Base-by-base conservation (phyloP, 83 land plant genomes). In the Picea engelmannii region DNA sequence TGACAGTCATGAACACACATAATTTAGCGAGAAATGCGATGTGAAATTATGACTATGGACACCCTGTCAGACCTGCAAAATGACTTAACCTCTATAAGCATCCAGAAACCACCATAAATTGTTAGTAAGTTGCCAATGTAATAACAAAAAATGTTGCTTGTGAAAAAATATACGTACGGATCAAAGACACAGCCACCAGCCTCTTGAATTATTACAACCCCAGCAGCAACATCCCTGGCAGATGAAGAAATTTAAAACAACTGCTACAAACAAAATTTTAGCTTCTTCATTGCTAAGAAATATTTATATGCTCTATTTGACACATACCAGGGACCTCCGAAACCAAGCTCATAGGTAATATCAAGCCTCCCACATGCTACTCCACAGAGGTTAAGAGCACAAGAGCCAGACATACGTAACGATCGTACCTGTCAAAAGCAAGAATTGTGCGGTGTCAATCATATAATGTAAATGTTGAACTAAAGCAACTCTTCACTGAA, bases 351-450 rank as follows among this genome's bases (percentile, higher is more conserved):
- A 73, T 91, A 97, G 80, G 92, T 89, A 25, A 95, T 66, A 82
- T 97, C 99, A 71, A 97, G 94, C 90, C 98, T 87, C 66, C 99
- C 99, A 88, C 96, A 93, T 62, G 99, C 99, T 64, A 95, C 66
- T 68, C 99, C 99, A 83, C 98, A 97, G 16, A 97, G 88, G 80
- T 97, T 91, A 84, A 97, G 68, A 9, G 99, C 99, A 90, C 98
- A 93, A 6, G 99, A 97, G 11, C 99, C 98, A 83, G 86, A 83
- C 95, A 97, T 92, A 49, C 99, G 89, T n/a, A 97, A 63, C 4
- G 98, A 93, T 52, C 98, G 90, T 69, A 95, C 95, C 99, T 97
- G 86, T 68, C 82, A 24, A 75, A 77, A 25, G 66, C 23, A 9
- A 63, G 27, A 58, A 58, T 58, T 58, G 60, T 58, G 16, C 17